phyloP scores from a whole-genome alignment of 441 rosid species.

The Pelargonium myrrhifolium region DNA sequence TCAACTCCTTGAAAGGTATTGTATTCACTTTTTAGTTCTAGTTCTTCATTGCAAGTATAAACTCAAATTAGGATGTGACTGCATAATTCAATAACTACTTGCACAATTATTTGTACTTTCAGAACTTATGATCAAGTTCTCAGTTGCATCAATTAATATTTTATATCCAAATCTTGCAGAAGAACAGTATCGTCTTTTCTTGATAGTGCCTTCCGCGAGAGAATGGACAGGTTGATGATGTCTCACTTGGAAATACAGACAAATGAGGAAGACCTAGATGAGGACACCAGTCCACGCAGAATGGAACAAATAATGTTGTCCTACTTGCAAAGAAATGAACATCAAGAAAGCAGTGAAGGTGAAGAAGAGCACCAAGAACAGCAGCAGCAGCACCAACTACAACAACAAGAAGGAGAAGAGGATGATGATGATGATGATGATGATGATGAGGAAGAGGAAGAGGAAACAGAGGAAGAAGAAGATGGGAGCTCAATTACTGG shows the following conservation, averaged over 20 bases:
- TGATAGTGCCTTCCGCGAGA: slow-evolving; percentile 49
- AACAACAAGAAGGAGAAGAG: slow-evolving; percentile 1
- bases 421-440: slow-evolving; percentile 18
- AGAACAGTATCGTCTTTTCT: slow-evolving; percentile 72
- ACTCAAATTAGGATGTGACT: background rate
- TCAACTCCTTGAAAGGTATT: slow-evolving; percentile 75
- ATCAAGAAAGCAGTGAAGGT: slow-evolving; percentile 18
- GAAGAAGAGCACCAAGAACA: slow-evolving; percentile 16
- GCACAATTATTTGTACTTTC: background rate
- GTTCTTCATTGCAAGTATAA: background rate
- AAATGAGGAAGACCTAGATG: slow-evolving; percentile 30
- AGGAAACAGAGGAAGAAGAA: no score
- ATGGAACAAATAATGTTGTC: slow-evolving; percentile 31
- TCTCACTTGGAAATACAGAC: slow-evolving; percentile 35
- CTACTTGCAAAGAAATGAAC: slow-evolving; percentile 25
- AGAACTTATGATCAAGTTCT: background rate
- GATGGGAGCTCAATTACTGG: slow-evolving; percentile 23
- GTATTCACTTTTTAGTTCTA: background rate
- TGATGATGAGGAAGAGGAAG: slow-evolving; percentile 22
- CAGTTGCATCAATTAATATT: background rate
- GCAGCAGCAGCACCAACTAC: no score
- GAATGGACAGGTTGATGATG: slow-evolving; percentile 53
- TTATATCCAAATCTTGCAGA: slow-evolving; percentile 29
- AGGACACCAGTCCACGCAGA: slow-evolving; percentile 28
- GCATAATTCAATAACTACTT: background rate